phyloP scores from a whole-genome alignment of 768 basidiomycete species.

The Boletus subparvulus region DNA sequence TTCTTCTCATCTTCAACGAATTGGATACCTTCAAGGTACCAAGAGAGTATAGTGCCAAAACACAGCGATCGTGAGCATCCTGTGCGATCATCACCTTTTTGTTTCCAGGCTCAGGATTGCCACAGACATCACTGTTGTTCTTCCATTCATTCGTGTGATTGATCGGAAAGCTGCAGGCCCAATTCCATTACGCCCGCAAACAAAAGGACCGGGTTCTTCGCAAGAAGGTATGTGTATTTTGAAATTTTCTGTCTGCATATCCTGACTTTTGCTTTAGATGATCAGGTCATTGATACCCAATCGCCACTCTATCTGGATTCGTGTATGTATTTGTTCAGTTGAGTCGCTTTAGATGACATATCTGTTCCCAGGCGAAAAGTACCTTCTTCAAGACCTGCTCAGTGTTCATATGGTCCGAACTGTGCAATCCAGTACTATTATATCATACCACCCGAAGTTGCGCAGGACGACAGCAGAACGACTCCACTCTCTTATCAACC shows the following conservation, averaged over 20 bases:
- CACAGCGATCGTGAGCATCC: slow-evolving; percentile 54
- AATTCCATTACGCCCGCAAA: background rate
- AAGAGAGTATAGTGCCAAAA: slow-evolving; percentile 43
- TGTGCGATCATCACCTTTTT: background rate
- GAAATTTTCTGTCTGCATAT: too few species aligned
- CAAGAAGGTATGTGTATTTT: slow-evolving; percentile 7
- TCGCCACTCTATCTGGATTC: slow-evolving; percentile 39
- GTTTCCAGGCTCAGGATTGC: background rate
- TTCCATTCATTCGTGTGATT: slow-evolving; percentile 50
- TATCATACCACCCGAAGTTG: slow-evolving; percentile 31
- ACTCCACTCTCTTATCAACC: slow-evolving; percentile 29
- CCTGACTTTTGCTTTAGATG: slow-evolving; percentile 13
- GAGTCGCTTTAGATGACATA: background rate
- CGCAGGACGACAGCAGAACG: slow-evolving; percentile 23
- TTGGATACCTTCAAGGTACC: slow-evolving; percentile 68
- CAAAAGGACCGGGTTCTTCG: background rate
- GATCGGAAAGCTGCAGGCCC: background rate
- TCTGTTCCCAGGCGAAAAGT: slow-evolving; percentile 15
- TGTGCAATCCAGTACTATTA: slow-evolving; percentile 21
- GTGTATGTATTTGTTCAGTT: slow-evolving; percentile 26
- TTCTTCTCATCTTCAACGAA: slow-evolving; percentile 63
- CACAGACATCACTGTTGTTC: slow-evolving; percentile 54
- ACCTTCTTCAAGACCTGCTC: slow-evolving; percentile 45
- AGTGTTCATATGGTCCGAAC: slow-evolving; percentile 51
- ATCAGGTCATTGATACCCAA: slow-evolving; percentile 50